phyloP scores from a whole-genome alignment of 2,329 filamentous ascomycete genomes.

The Ophiocordyceps polyrhachis-furcata region DNA sequence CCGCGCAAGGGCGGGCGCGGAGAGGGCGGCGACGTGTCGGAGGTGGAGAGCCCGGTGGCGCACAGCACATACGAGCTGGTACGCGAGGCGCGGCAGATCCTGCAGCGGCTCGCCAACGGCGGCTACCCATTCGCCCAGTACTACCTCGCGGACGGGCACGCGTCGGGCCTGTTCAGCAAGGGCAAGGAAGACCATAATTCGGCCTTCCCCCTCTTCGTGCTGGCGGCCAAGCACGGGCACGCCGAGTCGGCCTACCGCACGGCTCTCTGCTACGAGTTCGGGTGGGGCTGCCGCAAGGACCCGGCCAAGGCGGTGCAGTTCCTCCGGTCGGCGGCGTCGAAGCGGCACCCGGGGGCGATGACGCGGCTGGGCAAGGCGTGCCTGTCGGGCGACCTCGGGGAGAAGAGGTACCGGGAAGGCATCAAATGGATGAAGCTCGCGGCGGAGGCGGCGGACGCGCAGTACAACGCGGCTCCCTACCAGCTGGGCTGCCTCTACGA shows the following conservation, averaged over 20 bases:
- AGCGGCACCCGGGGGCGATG: constrained; percentile 90
- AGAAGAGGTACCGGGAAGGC: constrained; percentile 74
- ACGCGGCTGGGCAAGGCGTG: constrained; percentile 82
- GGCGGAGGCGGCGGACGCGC: constrained; percentile 68
- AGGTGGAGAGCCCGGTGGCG: constrained; percentile 24
- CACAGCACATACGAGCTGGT: constrained; percentile 48
- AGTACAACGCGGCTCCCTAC: constrained; percentile 87
- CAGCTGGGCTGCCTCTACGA: constrained; percentile 81
- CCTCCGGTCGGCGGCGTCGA: constrained; percentile 74
- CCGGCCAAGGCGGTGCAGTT: constrained; percentile 86
- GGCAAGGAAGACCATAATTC: constrained; percentile 81
- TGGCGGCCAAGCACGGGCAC: constrained; percentile 91
- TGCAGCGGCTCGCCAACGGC: constrained; percentile 69
- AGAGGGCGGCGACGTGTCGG: constrained; percentile 27
- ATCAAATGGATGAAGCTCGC: constrained; percentile 94
- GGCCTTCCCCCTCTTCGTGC: constrained; percentile 80
- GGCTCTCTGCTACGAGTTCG: constrained; percentile 92
- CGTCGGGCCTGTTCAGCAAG: constrained; percentile 88
- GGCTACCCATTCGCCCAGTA: constrained; percentile 97
- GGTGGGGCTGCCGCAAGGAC: constrained; percentile 86
- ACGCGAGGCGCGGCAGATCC: constrained; percentile 72
- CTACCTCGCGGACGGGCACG: constrained; percentile 86
- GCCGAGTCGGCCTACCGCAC: constrained; percentile 90
- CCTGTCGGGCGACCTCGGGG: constrained; percentile 72
- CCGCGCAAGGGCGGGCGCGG: constrained; percentile 26